phyloP scores from a whole-genome alignment of 768 basidiomycete genomes.

The Pleurotus platypus region DNA sequence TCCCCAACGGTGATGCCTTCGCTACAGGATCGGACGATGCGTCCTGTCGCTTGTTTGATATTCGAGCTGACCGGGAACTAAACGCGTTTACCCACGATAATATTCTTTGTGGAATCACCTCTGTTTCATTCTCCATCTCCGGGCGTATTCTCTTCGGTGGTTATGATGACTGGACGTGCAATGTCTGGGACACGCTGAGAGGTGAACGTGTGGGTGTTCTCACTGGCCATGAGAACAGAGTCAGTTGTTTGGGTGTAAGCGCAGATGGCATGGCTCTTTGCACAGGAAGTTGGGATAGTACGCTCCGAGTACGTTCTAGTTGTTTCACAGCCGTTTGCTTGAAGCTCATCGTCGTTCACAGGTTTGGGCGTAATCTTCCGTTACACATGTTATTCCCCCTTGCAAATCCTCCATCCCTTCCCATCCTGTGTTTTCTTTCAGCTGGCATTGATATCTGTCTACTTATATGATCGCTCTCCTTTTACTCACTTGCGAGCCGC shows the following conservation, averaged over 20 bases:
- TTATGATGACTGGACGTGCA: slow-evolving; percentile 99
- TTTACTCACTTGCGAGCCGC: slow-evolving; percentile 52
- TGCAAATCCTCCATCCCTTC: slow-evolving; percentile 20
- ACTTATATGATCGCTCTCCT: slow-evolving; percentile 43
- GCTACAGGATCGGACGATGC: slow-evolving; percentile 99
- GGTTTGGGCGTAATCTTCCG: slow-evolving; percentile 76
- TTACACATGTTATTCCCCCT: slow-evolving; percentile 14
- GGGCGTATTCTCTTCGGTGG: slow-evolving; percentile 97
- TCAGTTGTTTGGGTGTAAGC: slow-evolving; percentile 94
- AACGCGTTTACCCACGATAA: slow-evolving; percentile 98
- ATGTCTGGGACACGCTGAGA: slow-evolving; percentile 99
- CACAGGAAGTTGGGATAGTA: slow-evolving; percentile 98
- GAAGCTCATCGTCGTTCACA: slow-evolving; percentile 21
- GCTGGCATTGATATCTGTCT: slow-evolving; percentile 29
- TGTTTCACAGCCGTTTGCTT: neutral
- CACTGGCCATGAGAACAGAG: slow-evolving; percentile 97
- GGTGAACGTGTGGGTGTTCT: slow-evolving; percentile 97
- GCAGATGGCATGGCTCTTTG: slow-evolving; percentile 98
- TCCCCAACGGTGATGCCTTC: slow-evolving; percentile 99
- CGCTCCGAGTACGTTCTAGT: slow-evolving; percentile 71
- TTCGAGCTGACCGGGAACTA: slow-evolving; percentile 94
- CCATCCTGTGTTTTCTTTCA: slow-evolving; percentile 17
- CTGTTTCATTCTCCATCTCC: slow-evolving; percentile 97
- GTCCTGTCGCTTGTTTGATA: slow-evolving; percentile 96
- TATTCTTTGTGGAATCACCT: slow-evolving; percentile 97